Evolutionary conservation across 2,329 filamentous ascomycete genomes (phyloP).

Genomic region (Cadophora malorum): DNA sequence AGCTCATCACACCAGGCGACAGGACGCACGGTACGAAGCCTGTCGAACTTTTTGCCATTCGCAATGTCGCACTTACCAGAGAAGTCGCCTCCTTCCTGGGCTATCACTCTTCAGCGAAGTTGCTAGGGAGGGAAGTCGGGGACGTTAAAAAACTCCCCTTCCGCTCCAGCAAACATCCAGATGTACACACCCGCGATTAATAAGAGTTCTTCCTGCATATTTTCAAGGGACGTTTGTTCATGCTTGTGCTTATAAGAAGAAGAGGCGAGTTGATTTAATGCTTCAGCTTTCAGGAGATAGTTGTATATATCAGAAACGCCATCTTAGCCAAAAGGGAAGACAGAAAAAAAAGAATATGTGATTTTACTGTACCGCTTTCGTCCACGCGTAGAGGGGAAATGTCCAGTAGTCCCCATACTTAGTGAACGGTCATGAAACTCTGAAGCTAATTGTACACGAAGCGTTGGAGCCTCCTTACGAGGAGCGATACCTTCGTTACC

Average conservation of each 20-base stretch:
- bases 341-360: constrained; percentile 10
- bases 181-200: too few relatives aligned
- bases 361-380: background rate
- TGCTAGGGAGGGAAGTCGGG: too few relatives aligned
- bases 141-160: too few relatives aligned
- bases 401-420: background rate
- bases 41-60: too few relatives aligned
- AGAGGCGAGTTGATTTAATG: background rate
- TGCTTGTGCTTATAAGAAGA: too few relatives aligned
- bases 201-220: background rate
- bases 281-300: background rate
- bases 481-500: background rate
- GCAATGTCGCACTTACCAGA: too few relatives aligned
- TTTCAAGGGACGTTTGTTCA: background rate
- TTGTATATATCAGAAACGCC: background rate
- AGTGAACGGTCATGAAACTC: background rate
- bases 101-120: too few relatives aligned
- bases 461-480: background rate
- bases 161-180: too few relatives aligned
- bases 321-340: too few relatives aligned
- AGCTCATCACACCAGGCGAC: too few relatives aligned
- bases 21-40: too few relatives aligned
- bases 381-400: background rate
- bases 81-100: too few relatives aligned
- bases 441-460: background rate